Evolutionary conservation across 352 stramenopile species (phyloP), one percentile per base, ranked within the genome.

Genomic region (Phytophthora fragariae): DNA sequence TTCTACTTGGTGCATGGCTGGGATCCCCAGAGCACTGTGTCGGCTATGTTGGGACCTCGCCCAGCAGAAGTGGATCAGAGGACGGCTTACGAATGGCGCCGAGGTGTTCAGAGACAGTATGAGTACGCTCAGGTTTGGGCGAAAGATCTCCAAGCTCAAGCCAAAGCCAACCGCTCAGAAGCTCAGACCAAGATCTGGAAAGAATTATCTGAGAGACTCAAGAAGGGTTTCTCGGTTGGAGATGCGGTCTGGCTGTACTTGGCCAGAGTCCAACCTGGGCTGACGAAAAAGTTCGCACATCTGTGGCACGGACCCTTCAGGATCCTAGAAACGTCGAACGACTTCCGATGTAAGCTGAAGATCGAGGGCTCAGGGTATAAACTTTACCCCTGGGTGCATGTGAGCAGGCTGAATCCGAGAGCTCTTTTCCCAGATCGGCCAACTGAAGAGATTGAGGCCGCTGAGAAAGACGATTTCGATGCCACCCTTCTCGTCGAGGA

Each of bases 1-100:
- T 64, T 64, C 29, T 64, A 64, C 27, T 11, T 64, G 12, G 14
- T 56, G 0, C 57, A 64, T 4, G 44, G 44, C 5, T 64, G 44
- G n/a, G n/a, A n/a, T n/a, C n/a, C n/a, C n/a, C n/a, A n/a, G n/a
- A n/a, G n/a, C n/a, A n/a, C n/a, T n/a, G n/a, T n/a, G n/a, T n/a
- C n/a, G n/a, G n/a, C n/a, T n/a, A n/a, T n/a, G n/a, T n/a, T n/a
- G n/a, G n/a, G n/a, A n/a, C n/a, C n/a, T n/a, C n/a, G n/a, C n/a
- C n/a, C n/a, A n/a, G n/a, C n/a, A n/a, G n/a, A n/a, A n/a, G n/a
- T n/a, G n/a, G n/a, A n/a, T n/a, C n/a, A n/a, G n/a, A n/a, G n/a
- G n/a, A n/a, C n/a, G n/a, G n/a, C n/a, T n/a, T n/a, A n/a, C n/a
- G n/a, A n/a, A n/a, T n/a, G n/a, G n/a, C n/a, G n/a, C n/a, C n/a